These are phyloP conservation scores for Fusarium siculi DNA, from an alignment of 2,329 filamentous ascomycete species.

Conservation along the genomic window DNA sequence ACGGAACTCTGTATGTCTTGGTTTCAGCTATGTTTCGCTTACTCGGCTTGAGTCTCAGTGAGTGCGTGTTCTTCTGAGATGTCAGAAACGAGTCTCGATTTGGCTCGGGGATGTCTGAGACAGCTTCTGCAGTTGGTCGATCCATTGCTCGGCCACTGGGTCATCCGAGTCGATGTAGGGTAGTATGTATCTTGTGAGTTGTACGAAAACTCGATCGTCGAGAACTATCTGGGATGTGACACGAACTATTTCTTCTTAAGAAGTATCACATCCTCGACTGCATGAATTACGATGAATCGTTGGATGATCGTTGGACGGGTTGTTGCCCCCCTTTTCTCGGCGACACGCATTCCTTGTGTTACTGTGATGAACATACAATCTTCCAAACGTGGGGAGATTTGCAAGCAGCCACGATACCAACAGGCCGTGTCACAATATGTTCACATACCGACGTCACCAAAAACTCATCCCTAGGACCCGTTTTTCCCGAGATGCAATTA, in stretches of 20 bases:
- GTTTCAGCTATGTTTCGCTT: constrained; percentile 43
- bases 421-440: constrained; percentile 9
- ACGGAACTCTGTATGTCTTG: constrained; percentile 2
- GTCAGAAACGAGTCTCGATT: constrained; percentile 16
- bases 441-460: constrained; percentile 27
- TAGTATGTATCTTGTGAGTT: neutral
- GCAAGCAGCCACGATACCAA: constrained; percentile 35
- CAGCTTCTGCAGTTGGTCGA: constrained; percentile 2
- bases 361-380: constrained; percentile 13
- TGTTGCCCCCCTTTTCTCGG: constrained; percentile 19
- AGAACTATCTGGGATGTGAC: neutral
- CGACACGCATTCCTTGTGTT: constrained; percentile 33
- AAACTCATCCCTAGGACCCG: constrained; percentile 1
- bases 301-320: neutral
- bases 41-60: constrained; percentile 7
- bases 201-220: neutral
- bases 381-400: constrained; percentile 20
- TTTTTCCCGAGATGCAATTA: neutral
- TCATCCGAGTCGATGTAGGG: constrained; percentile 29
- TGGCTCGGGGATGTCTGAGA: constrained; percentile 23
- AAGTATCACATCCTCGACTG: neutral
- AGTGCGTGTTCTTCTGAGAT: constrained; percentile 23
- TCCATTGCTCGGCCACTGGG: constrained; percentile 2
- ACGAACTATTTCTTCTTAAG: neutral
- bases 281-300: neutral